Evolutionary conservation across 495 filamentous ascomycete genomes (phyloP), one percentile per base, ranked within the genome.

Genomic region (Thozetella sp.): DNA sequence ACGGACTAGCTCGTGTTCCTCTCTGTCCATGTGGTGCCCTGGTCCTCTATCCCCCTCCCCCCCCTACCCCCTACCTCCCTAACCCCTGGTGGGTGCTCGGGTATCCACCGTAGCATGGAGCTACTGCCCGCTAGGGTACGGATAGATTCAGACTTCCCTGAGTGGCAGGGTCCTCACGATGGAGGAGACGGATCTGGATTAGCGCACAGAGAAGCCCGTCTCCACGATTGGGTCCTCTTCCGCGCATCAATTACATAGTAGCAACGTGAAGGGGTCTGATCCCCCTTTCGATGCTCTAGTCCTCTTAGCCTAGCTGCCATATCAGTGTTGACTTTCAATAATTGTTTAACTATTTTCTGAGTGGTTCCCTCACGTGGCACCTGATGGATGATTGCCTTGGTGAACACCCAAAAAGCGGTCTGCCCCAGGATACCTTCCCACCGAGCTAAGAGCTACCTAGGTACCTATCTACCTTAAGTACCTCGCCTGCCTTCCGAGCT

Each of bases 81-180:
- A 48, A 19, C 11, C 43, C 4, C 43, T 19, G 43, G 43, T 48
- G 3, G 43, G 43, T 4, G 9, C n/a, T n/a, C 43, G 11, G 11
- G 4, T 48, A 19, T 10, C n/a, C n/a, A n/a, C 43, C 12, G 43
- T 11, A 20, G 9, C n/a, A 20, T 20, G n/a, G 43, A 48, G 43
- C 43, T 48, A 48, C 43, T 48, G 12, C 11, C 4, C 12, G 43
- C n/a, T 13, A 48, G 20, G 43, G 43, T 20, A 48, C 43, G 43
- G 43, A 48, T 48, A 48, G 43, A 48, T 48, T 48, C 20, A n/a
- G n/a, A n/a, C n/a, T n/a, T n/a, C n/a, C n/a, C 43, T 15, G n/a
- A 48, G 11, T 20, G 43, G 43, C 43, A 48, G 43, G 43, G 43
- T 4, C 11, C 3, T n/a, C 43, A 48, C 43, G 43, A 48, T 48